Base-by-base conservation (phyloP, 441 rosid species). In the Adansonia grandidieri region DNA sequence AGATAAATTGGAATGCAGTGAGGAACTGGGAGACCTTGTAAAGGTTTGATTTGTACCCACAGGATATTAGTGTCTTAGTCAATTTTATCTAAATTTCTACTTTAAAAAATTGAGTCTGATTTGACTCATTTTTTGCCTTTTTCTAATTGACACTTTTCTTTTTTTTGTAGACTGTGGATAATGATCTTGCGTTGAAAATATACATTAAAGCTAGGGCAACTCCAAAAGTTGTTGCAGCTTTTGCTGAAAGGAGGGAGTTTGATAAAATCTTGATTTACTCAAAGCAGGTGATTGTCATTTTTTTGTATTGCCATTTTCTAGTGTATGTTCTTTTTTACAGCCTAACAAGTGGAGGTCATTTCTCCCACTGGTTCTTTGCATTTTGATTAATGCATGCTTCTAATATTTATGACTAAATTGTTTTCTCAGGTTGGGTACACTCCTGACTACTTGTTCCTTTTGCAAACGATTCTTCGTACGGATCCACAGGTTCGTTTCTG, bases 1-100 rank as follows among this genome's bases (percentile, higher is more conserved):
- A 84, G 99, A 97, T 85, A 97, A 97, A 88, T 83, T 97, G 83
- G 99, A 97, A 85, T 97, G 99, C 77, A 93, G 96, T 61, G 99
- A 97, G 87, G 99, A 97, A 75, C 97, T 97, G 83, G 99, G 99
- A 72, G 99, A 97, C 86, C 99, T 97, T 82, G 99, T 95, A 80
- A 97, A 97, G 95, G 99, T 95, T 85, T 71, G 87, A 61, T 79
- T 72, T 62, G 58, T 66, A 53, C 13, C 6, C 40, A 6, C 66
- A 57, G 22, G 60, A 24, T 14, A 47, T 47, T 13, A 11, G 57
- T 62, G 28, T 24, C 13, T 50, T 9, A 47, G 63, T 75, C 2
- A 28, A 15, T 47, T 24, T 15, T 62, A 28, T 61, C 58, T 47
- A 32, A 74, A 8, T 47, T 20, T 44, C 40, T 40, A 13, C 17